A percentile compares a stretch with the other conserved stretches of the same genome.
These are phyloP conservation scores for Penicillium nordicum DNA, from an alignment of 2,329 filamentous ascomycete species.

Conservation along the genomic window DNA sequence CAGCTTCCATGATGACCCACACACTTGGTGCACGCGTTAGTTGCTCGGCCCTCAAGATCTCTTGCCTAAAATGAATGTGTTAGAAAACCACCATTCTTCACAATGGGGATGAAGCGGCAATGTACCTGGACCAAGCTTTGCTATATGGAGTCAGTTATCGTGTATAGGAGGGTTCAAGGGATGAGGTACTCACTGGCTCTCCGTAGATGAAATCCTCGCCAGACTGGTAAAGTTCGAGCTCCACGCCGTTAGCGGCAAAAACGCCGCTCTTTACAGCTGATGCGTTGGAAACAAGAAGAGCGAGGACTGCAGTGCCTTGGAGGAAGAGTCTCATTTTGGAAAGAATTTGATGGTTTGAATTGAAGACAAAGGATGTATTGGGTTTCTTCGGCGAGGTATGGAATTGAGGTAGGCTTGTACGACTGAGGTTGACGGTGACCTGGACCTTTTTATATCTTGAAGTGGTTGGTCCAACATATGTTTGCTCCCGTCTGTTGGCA, in stretches of 20 bases:
- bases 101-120: rapidly evolving
- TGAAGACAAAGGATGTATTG: background rate
- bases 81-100: background rate
- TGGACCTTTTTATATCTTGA: background rate
- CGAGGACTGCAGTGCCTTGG: background rate
- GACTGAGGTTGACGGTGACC: background rate
- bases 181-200: background rate
- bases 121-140: background rate
- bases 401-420: background rate
- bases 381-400: background rate
- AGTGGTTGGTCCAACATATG: background rate
- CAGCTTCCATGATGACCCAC: slow-evolving; percentile 6
- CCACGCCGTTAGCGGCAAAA: background rate
- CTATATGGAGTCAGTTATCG: background rate
- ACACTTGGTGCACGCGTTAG: slow-evolving; percentile 1
- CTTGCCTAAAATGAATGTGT: background rate
- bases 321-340: background rate
- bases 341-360: too few relatives aligned
- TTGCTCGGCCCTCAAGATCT: background rate
- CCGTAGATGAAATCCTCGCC: background rate
- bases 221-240: background rate
- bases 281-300: background rate
- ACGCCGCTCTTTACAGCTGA: background rate
- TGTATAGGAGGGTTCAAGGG: background rate
- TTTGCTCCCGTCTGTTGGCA: background rate